Conservation (phyloP, 768 basidiomycete species). For the Termitomyces sp. region DNA sequence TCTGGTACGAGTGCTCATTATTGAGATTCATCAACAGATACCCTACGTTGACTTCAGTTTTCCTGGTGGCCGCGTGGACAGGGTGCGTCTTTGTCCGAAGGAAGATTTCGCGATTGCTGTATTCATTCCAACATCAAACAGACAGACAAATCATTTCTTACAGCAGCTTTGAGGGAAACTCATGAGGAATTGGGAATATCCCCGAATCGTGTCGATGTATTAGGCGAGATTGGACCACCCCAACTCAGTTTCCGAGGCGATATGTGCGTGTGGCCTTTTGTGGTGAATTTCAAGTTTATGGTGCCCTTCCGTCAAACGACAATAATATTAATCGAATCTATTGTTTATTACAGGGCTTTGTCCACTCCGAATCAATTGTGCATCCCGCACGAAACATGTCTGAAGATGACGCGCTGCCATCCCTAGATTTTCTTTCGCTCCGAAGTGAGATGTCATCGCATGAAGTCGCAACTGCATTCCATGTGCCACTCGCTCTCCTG, state of each 20-base stretch:
- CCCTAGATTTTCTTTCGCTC: constrained; percentile 48
- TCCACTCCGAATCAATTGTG: constrained; percentile 20
- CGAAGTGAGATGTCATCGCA: constrained; percentile 38
- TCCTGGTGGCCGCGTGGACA: constrained; percentile 68
- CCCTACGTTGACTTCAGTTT: constrained; percentile 40
- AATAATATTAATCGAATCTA: constrained; percentile 6
- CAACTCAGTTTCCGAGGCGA: constrained; percentile 51
- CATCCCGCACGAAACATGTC: constrained; percentile 11
- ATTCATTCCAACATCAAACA: constrained; percentile 3
- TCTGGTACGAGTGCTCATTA: constrained; percentile 44
- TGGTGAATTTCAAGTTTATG: constrained; percentile 36
- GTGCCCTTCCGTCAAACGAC: not conserved
- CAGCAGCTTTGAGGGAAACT: constrained; percentile 67
- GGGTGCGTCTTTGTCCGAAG: constrained; percentile 33
- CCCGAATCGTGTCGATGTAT: constrained; percentile 54
- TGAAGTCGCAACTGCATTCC: constrained; percentile 70
- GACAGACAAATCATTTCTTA: constrained; percentile 51
- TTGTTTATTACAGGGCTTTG: constrained; percentile 29
- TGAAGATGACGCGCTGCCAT: constrained; percentile 50
- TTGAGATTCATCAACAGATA: not conserved
- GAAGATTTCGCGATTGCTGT: not conserved
- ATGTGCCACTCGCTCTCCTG: constrained; percentile 56
- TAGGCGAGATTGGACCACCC: constrained; percentile 62
- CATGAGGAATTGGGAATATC: constrained; percentile 66
- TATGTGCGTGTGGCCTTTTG: constrained; percentile 69